These are phyloP conservation scores for Saururus chinensis DNA, from an alignment of 164 flowering plant genomes.

Conservation along the genomic window DNA sequence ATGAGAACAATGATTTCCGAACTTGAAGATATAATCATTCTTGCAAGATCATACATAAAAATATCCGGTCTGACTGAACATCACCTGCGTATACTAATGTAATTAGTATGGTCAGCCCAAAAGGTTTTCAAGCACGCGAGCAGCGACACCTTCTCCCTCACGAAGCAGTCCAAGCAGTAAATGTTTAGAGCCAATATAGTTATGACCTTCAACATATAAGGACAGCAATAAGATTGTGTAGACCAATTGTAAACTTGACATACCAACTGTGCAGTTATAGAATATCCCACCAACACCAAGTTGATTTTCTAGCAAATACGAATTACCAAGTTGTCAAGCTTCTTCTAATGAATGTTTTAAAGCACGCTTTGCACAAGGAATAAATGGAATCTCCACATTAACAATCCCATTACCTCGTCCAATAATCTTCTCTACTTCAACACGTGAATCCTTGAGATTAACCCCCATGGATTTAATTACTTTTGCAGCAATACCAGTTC, in stretches of 20 bases:
- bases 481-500: constrained; percentile 97
- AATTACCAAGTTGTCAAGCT: constrained; percentile 87
- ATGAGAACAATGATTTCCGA: no score
- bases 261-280: no score
- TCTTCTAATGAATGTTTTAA: constrained; percentile 87
- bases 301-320: background rate
- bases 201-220: constrained; percentile 47
- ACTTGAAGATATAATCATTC: no score
- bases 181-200: constrained; percentile 94
- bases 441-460: constrained; percentile 90
- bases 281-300: no score
- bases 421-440: constrained; percentile 91
- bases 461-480: constrained; percentile 94
- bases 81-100: no score
- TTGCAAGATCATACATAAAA: no score
- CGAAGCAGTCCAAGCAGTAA: constrained; percentile 87
- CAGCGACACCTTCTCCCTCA: constrained; percentile 98
- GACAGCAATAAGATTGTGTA: no score
- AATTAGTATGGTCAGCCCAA: constrained; percentile 61
- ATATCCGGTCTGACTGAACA: no score
- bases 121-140: constrained; percentile 87
- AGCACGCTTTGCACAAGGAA: constrained; percentile 93
- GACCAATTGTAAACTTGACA: no score
- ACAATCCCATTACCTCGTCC: constrained; percentile 94
- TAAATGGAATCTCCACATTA: constrained; percentile 89